Base-by-base conservation (phyloP, 257 asterid species). In the Oldenlandia corymbosa region DNA sequence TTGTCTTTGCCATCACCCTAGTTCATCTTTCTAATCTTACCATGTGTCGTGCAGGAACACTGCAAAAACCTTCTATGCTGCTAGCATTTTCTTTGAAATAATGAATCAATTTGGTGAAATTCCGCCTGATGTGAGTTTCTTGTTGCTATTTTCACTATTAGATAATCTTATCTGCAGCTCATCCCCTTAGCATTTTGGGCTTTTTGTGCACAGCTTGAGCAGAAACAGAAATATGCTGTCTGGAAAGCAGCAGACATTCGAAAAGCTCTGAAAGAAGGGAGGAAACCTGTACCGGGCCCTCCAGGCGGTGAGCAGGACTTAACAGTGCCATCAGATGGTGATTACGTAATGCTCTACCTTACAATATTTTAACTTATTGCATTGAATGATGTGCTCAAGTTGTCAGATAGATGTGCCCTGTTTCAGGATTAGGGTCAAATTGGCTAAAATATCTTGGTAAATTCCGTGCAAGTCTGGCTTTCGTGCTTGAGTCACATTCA, bases 221-320 rank as follows among this genome's bases (percentile, higher is more conserved):
- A 93, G 92, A 93, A 90, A 74, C 99, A 90, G 81, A 90, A 90
- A 78, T 93, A 93, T 76, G 94, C 97, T 10, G 94, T 69, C 41
- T 93, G 99, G 99, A 93, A 93, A 81, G 99, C 99, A 62, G 99
- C 92, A 69, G 99, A 93, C 70, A 93, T 93, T 70, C 82, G 99
- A 72, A 93, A 90, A 78, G 94, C 99, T 63, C 31, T 90, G 79
- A 90, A 93, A 73, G 99, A 93, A 85, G 99, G 99, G 75, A 84
- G 84, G 81, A 84, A 76, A 73, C 99, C 99, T 63, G 69, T 78
- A 34, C 92, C 99, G 3, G 97, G 99, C 30, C 99, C 99, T 74
- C 99, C 97, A 18, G 94, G 96, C 64, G 96, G 83, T 42, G 97
- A 87, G 34, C 60, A 74, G 43, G 95, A 60, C 68, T 60, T 71